Percentiles rank a stretch among this genome's conserved stretches.
Conservation (phyloP, 2,329 filamentous ascomycete species). For the Fusarium luffae region DNA sequence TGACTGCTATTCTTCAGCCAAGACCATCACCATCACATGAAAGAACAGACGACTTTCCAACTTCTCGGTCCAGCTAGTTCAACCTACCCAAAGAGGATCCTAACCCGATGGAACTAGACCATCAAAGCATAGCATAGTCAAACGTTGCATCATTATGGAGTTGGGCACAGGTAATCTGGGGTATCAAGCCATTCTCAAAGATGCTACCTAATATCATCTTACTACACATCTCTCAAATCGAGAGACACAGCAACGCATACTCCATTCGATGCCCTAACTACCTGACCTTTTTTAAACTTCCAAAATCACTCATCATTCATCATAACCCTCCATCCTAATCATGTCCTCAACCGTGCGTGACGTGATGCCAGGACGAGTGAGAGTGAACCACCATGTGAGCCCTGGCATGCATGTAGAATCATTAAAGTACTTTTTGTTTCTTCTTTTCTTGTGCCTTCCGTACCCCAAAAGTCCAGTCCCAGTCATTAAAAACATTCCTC, state of each 20-base stretch:
- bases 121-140: neutral
- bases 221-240: slow-evolving; percentile 3
- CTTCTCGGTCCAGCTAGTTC: neutral
- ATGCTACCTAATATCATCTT: slow-evolving; percentile 31
- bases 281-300: slow-evolving; percentile 25
- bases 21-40: slow-evolving; percentile 24
- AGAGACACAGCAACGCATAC: slow-evolving; percentile 22
- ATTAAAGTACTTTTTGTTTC: slow-evolving; percentile 38
- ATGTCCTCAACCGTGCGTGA: neutral
- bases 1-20: slow-evolving; percentile 7
- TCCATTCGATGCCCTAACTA: slow-evolving; percentile 31
- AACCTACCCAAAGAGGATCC: slow-evolving; percentile 8
- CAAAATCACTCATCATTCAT: slow-evolving; percentile 30
- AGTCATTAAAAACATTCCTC: slow-evolving; percentile 36
- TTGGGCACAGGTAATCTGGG: slow-evolving; percentile 7
- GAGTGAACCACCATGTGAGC: slow-evolving; percentile 14
- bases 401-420: slow-evolving; percentile 14
- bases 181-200: slow-evolving; percentile 40
- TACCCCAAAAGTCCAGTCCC: slow-evolving; percentile 27
- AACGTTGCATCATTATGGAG: neutral
- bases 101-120: neutral
- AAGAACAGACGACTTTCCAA: slow-evolving; percentile 1
- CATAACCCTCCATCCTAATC: slow-evolving; percentile 26
- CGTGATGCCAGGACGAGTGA: slow-evolving; percentile 18
- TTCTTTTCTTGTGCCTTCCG: slow-evolving; percentile 29